Evolutionary conservation across 441 rosid genomes (phyloP).

Genomic region (Jatropha multifida): DNA sequence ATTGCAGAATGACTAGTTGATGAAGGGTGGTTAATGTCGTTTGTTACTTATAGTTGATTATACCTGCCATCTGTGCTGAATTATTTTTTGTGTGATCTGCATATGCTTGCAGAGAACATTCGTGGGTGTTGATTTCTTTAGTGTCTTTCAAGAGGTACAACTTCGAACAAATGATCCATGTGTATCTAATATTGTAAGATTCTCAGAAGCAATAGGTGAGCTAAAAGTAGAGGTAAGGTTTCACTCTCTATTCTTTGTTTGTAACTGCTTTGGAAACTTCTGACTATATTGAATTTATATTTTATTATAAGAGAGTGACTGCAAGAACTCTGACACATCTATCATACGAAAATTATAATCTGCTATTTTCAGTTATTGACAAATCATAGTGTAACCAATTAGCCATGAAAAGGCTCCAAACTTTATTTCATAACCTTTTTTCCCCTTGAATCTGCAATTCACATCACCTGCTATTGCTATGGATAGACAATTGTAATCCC

Average conservation of each 20-base stretch:
- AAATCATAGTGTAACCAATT: not conserved
- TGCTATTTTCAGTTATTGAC: not conserved
- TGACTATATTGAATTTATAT: too few relatives aligned
- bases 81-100: not conserved
- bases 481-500: too few relatives aligned
- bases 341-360: not conserved
- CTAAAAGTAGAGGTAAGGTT: slow-evolving; percentile 84
- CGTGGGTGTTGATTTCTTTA: slow-evolving; percentile 82
- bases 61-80: slow-evolving; percentile 2
- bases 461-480: too few relatives aligned
- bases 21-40: not conserved
- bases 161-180: slow-evolving; percentile 75
- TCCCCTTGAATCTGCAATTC: not conserved
- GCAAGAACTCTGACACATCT: not conserved
- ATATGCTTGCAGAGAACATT: slow-evolving; percentile 70
- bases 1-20: not conserved
- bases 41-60: not conserved
- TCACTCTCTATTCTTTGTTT: not conserved
- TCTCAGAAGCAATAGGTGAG: slow-evolving; percentile 86
- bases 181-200: slow-evolving; percentile 75
- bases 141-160: slow-evolving; percentile 85
- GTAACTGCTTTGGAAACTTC: not conserved
- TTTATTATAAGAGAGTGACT: not conserved
- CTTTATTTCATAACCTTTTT: not conserved
- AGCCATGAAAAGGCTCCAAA: not conserved